A percentile compares a stretch with the other conserved stretches of the same genome.
phyloP scores from a whole-genome alignment of 176 grass and related monocot genomes.

The Zoysia japonica region DNA sequence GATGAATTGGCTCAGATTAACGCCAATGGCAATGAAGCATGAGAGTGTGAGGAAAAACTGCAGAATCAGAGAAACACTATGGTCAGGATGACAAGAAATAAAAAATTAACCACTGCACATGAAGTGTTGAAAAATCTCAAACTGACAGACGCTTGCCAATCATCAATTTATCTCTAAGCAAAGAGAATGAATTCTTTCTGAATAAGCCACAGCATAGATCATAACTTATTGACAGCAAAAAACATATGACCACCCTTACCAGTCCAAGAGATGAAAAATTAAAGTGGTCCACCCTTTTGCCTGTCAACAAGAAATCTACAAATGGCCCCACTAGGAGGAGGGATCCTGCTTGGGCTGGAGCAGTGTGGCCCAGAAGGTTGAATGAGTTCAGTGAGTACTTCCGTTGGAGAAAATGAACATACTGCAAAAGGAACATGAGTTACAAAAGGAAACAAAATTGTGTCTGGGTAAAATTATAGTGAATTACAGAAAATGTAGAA shows the following conservation, averaged over 20 bases:
- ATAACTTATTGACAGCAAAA: slow-evolving; percentile 2
- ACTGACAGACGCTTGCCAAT: background rate
- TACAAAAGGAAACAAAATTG: slow-evolving; percentile 28
- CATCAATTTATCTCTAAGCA: slow-evolving; percentile 21
- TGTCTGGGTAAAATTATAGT: no score
- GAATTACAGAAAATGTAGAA: background rate
- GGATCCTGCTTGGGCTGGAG: slow-evolving; percentile 68
- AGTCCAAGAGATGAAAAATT: slow-evolving; percentile 49
- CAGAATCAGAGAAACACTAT: background rate
- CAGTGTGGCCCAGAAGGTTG: slow-evolving; percentile 73
- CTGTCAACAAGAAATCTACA: slow-evolving; percentile 65
- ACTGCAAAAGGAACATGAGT: slow-evolving; percentile 44
- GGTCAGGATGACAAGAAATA: background rate
- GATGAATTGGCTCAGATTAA: slow-evolving; percentile 3
- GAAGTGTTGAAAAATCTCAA: background rate
- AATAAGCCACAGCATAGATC: slow-evolving; percentile 23
- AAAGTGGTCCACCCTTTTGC: slow-evolving; percentile 71
- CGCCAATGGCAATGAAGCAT: slow-evolving; percentile 4
- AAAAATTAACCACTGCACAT: background rate
- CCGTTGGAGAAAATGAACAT: slow-evolving; percentile 65
- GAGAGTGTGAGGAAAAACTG: slow-evolving; percentile 11
- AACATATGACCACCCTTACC: slow-evolving; percentile 41
- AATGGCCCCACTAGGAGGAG: slow-evolving; percentile 40
- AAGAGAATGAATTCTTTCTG: slow-evolving; percentile 13
- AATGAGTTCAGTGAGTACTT: slow-evolving; percentile 70